Base-by-base conservation (phyloP, 73 alveolate genomes). In the Tetrahymena thermophila region DNA sequence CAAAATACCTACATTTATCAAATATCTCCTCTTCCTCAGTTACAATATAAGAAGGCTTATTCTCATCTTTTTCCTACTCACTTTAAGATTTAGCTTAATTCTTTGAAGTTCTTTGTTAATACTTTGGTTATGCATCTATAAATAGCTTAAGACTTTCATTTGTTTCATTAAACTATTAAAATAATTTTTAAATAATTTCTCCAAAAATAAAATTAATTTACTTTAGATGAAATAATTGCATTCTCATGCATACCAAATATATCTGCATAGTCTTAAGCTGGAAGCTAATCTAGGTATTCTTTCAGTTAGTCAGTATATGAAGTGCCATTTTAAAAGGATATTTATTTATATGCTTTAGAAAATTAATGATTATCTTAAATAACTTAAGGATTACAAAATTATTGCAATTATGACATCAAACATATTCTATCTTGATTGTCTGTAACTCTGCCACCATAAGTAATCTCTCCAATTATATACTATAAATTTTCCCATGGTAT, bases 391-490 rank as follows among this genome's bases (percentile, higher is more conserved):
- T 97, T 97, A n/a, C 98, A 93, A 95, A 96, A 99, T 94, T 98
- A 97, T 8, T 96, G 56, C 23, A 99, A 97, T 35, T 98, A 97
- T 56, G 98, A 96, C 98, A 98, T 97, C 93, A 99, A 97, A 85
- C 99, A 97, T 42, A 98, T 97, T 96, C 99, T 97, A 97, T 99
- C 99, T 94, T 98, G 96, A 85, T 97, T 98, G 97, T 99, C 99
- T 4, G 99, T 99, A 5, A 99, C 99, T 95, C 99, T 96, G n/a
- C 99, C 99, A n/a, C 99, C 99, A 97, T 99, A 99, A 25, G 98
- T 98, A 43, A 98, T 99, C 43, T 98, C 99, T 83, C 99, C 99
- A 94, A 97, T 97, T 9, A 98, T 97, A 94, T 97, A 98, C 21
- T 96, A 85, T 14, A 99, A 96, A 1, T 99, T 98, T 58, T 98